Conservation (phyloP, 179 eudicot genomes). For the Patellifolia procumbens region DNA sequence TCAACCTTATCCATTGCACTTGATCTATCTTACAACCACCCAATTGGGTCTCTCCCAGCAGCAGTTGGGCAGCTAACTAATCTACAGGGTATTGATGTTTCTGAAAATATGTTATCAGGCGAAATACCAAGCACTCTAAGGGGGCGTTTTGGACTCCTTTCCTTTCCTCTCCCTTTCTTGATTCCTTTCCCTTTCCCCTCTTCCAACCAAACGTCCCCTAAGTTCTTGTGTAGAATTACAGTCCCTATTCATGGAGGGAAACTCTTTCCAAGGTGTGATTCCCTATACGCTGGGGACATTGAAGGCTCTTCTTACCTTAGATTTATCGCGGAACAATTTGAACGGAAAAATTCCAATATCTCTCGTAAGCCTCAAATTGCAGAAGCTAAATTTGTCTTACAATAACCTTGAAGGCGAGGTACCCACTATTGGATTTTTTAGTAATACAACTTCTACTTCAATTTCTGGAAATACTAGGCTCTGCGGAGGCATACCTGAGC, state of each 20-base stretch:
- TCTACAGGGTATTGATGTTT: conserved; percentile 1
- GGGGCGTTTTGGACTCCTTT: too few species aligned
- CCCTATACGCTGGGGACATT: conserved; percentile 21
- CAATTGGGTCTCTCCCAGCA: conserved; percentile 18
- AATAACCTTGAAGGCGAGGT: conserved; percentile 33
- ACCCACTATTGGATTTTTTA: conserved; percentile 17
- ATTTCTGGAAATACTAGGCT: conserved; percentile 21
- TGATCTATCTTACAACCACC: conserved; percentile 21
- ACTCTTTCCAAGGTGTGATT: conserved; percentile 26
- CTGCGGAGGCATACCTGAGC: conserved; percentile 31
- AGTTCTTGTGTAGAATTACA: conserved; percentile 18
- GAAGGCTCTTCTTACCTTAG: conserved; percentile 14
- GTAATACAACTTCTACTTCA: conserved; percentile 4
- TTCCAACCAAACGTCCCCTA: too few species aligned
- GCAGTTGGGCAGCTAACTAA: conserved; percentile 25
- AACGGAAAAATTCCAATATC: conserved; percentile 17
- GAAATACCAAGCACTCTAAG: conserved; percentile 30
- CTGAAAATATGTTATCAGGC: conserved; percentile 22
- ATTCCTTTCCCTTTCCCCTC: too few species aligned
- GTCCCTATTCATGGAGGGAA: background rate
- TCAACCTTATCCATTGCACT: too few species aligned
- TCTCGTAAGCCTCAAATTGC: conserved; percentile 12
- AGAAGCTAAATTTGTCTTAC: conserved; percentile 21
- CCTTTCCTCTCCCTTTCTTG: too few species aligned
- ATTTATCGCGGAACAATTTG: conserved; percentile 24